A percentile compares a stretch with the other conserved stretches of the same genome.
These are phyloP conservation scores for Phyllosticta citriasiana DNA, from an alignment of 2,329 filamentous ascomycete genomes.

Conservation along the genomic window DNA sequence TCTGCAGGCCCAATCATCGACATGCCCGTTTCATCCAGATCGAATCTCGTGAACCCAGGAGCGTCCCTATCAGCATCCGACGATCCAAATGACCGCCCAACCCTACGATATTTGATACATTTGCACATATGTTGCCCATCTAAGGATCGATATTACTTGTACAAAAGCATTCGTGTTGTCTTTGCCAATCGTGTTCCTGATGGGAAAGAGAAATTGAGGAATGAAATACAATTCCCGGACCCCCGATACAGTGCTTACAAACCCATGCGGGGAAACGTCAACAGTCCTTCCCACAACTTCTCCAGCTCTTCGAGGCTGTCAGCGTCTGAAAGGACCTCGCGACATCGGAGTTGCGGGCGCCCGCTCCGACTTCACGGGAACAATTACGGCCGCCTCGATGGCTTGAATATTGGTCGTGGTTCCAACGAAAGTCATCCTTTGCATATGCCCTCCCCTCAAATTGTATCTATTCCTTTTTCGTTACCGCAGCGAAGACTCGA, in stretches of 20 bases:
- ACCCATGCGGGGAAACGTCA: slow-evolving; percentile 38
- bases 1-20: slow-evolving; percentile 73
- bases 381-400: slow-evolving; percentile 17
- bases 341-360: slow-evolving; percentile 25
- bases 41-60: slow-evolving; percentile 42
- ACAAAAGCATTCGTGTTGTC: slow-evolving; percentile 86
- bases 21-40: slow-evolving; percentile 43
- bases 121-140: slow-evolving; percentile 84
- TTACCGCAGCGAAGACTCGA: slow-evolving; percentile 12
- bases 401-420: not conserved
- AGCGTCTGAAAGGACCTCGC: slow-evolving; percentile 18
- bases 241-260: slow-evolving; percentile 82
- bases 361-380: slow-evolving; percentile 23
- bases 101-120: slow-evolving; percentile 82
- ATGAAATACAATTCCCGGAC: slow-evolving; percentile 82
- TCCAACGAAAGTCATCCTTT: not conserved
- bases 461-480: slow-evolving; percentile 18
- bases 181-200: slow-evolving; percentile 96
- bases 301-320: slow-evolving; percentile 15
- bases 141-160: slow-evolving; percentile 76
- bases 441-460: slow-evolving; percentile 8
- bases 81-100: slow-evolving; percentile 53
- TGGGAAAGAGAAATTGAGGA: slow-evolving; percentile 82
- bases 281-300: slow-evolving; percentile 12
- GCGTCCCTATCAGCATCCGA: slow-evolving; percentile 40